Evolutionary conservation across 169 alveolate genomes (phyloP), one percentile per base, ranked within the genome.

Genomic region (Cryptosporidium ubiquitum): DNA sequence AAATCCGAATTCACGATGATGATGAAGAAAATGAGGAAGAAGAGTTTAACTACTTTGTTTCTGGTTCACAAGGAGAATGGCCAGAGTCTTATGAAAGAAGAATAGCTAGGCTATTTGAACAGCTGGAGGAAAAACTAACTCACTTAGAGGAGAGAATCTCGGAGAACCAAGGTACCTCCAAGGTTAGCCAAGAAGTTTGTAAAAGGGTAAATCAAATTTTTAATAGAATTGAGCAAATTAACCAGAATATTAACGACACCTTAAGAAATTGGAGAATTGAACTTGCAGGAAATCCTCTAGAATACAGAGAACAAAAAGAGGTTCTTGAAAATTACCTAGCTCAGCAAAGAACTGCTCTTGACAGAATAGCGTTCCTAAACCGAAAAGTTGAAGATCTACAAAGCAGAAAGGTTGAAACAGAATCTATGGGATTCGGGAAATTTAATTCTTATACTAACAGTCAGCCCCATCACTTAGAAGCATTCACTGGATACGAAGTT

Each of bases 221-320:
- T 39, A 40, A 73, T 10, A 57, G 44, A 57, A 73, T 55, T 52
- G 70, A 52, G 57, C 14, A 73, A n/a, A 16, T 52, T 23, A 55
- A 23, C 44, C 39, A 55, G 23, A 51, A 57, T 18, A 52, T 73
- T 33, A 68, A 73, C 33, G 57, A 73, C 10, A 29, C 14, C 3
- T 57, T 73, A 57, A 52, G 85, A 57, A 68, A 44, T 4, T 73
- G 85, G 85, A 73, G 55, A 33, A 73, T 73, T 12, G 85, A 73
- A 16, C 64, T 73, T 14, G 70, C 85, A 55, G 70, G 85, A 14
- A 68, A 73, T 58, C 85, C 85, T 52, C 33, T 73, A 3, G 55
- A 51, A n/a, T 73, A 73, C 20, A 73, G 57, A 18, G 55, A 55
- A 20, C 33, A 18, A 7, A 73, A 35, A 44, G 23, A 31, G 16